These are phyloP conservation scores for Leishmania tarentolae DNA, from an alignment of 208 protist species.

Conservation along the genomic window DNA sequence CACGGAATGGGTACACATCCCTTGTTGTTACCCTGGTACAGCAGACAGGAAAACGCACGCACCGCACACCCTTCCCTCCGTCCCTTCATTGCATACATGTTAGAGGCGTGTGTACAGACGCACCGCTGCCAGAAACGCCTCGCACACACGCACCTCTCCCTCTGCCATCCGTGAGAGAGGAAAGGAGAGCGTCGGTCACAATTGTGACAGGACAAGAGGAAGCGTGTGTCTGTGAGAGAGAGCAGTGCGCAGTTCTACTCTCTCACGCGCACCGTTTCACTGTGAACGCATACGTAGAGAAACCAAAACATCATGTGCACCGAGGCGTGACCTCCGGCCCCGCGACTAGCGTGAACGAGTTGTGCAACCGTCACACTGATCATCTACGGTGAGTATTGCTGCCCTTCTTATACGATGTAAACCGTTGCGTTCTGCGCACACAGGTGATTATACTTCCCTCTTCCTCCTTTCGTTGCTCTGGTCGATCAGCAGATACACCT, in stretches of 20 bases:
- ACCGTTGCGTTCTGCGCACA: not conserved
- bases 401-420: not conserved
- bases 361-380: not conserved
- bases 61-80: not conserved
- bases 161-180: not conserved
- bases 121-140: no score
- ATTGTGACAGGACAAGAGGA: no score
- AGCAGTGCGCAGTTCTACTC: not conserved
- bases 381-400: not conserved
- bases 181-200: not conserved
- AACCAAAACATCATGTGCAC: not conserved
- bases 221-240: not conserved
- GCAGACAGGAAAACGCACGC: not conserved
- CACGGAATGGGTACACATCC: not conserved
- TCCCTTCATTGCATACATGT: no score
- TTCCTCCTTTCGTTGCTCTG: not conserved
- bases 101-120: no score
- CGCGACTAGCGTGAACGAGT: not conserved
- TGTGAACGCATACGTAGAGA: not conserved
- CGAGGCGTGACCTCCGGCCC: not conserved
- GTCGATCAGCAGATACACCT: not conserved
- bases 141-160: not conserved
- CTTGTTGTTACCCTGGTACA: no score
- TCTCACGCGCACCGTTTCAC: no score
- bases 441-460: not conserved